A percentile compares a stretch with the other conserved stretches of the same genome.
phyloP scores from a whole-genome alignment of 768 basidiomycete genomes.

The Leccinum rimulosum region DNA sequence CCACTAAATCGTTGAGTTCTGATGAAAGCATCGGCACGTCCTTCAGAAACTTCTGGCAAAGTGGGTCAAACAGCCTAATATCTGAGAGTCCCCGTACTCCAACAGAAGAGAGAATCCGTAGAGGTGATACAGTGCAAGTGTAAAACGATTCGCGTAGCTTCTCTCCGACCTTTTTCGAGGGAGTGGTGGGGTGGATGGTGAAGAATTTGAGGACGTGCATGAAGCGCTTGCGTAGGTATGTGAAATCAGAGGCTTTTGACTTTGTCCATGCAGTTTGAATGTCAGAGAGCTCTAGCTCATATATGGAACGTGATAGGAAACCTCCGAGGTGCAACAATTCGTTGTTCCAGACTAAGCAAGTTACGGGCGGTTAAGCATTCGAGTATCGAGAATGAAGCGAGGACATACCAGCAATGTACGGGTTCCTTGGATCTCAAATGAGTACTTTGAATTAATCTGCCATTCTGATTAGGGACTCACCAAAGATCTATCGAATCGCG shows the following conservation, averaged over 20 bases:
- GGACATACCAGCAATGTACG: neutral
- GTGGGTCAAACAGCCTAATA: slow-evolving; percentile 34
- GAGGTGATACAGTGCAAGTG: slow-evolving; percentile 38
- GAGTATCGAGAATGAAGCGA: neutral
- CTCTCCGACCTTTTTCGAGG: slow-evolving; percentile 61
- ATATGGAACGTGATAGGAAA: neutral
- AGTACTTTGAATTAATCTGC: neutral
- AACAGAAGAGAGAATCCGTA: neutral
- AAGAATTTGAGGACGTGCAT: slow-evolving; percentile 13
- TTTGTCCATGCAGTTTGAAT: neutral
- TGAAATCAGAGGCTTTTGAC: neutral
- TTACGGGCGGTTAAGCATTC: neutral
- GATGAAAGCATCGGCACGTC: slow-evolving; percentile 68
- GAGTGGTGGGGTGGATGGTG: slow-evolving; percentile 43
- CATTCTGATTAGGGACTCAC: neutral
- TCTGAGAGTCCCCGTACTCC: slow-evolving; percentile 59
- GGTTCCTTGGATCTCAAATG: neutral
- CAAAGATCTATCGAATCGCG: neutral
- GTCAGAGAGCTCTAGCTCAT: neutral
- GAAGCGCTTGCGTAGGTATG: neutral
- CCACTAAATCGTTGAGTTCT: slow-evolving; percentile 48
- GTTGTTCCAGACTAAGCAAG: neutral
- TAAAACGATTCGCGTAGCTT: slow-evolving; percentile 81
- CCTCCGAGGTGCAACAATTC: neutral
- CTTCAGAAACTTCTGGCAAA: slow-evolving; percentile 41